A percentile compares a stretch with the other conserved stretches of the same genome.
phyloP scores from a whole-genome alignment of 2,329 filamentous ascomycete genomes.

The Tolypocladium cylindrosporum region DNA sequence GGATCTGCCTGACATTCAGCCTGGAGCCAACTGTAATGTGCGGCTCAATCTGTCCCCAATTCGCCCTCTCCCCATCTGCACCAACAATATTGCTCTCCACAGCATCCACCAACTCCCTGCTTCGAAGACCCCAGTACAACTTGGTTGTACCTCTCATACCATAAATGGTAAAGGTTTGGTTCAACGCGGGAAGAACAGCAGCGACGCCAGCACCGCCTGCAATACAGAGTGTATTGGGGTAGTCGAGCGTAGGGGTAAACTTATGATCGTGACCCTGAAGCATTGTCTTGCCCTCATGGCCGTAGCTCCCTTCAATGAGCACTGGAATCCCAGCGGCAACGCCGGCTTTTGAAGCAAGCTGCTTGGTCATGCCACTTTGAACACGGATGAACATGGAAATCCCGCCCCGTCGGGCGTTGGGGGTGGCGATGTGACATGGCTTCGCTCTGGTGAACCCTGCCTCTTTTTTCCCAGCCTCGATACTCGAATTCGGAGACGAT shows the following conservation, averaged over 20 bases:
- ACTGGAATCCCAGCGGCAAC: conserved; percentile 11
- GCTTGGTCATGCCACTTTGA: conserved; percentile 13
- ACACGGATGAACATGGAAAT: conserved; percentile 17
- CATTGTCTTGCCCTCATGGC: conserved; percentile 11
- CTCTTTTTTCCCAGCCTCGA: background rate
- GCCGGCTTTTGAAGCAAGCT: conserved; percentile 9
- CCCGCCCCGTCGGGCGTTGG: conserved; percentile 6
- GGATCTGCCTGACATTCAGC: conserved; percentile 14
- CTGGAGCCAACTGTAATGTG: conserved; percentile 18
- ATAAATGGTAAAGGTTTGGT: conserved; percentile 1
- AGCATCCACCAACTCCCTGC: conserved; percentile 12
- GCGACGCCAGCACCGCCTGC: background rate
- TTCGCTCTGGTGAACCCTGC: background rate
- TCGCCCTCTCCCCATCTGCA: background rate
- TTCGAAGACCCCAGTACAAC: conserved; percentile 18
- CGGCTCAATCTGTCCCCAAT: conserved; percentile 17
- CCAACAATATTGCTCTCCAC: conserved; percentile 13
- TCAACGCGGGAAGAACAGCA: background rate
- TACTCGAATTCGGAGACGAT: background rate
- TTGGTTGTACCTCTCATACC: conserved; percentile 13
- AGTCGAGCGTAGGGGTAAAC: conserved; percentile 7
- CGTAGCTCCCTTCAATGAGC: conserved; percentile 18
- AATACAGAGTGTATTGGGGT: background rate
- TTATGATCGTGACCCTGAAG: conserved; percentile 9
- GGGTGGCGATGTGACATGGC: background rate